Evolutionary conservation across 257 asterid genomes (phyloP).

Genomic region (Perilla frutescens): DNA sequence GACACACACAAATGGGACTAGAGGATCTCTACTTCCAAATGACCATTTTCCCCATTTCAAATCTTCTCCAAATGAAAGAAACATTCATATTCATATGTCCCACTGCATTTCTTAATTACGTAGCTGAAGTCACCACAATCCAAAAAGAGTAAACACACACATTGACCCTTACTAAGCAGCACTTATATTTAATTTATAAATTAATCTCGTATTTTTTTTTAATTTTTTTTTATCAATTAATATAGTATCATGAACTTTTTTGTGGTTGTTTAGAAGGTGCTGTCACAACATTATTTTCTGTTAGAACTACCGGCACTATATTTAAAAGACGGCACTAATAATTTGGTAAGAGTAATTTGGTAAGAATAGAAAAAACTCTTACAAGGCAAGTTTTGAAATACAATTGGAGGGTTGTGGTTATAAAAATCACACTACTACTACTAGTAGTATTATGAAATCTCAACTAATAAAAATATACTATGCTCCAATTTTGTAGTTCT

Average conservation of each 20-base stretch:
- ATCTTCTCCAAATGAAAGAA: no score
- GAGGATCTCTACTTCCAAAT: no score
- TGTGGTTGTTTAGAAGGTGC: conserved; percentile 30
- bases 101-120: background rate
- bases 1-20: no score
- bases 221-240: no score
- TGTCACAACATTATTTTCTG: conserved; percentile 27
- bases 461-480: conserved; percentile 16
- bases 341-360: background rate
- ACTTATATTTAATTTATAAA: background rate
- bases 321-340: conserved; percentile 29
- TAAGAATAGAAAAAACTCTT: conserved; percentile 29
- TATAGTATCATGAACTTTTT: background rate
- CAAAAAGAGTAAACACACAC: background rate
- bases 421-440: background rate
- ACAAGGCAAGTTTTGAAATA: conserved; percentile 40
- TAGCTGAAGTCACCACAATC: background rate
- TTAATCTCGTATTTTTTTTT: background rate
- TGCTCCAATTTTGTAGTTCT: conserved; percentile 28
- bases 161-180: background rate
- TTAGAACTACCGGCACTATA: conserved; percentile 41
- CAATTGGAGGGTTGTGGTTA: conserved; percentile 21
- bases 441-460: conserved; percentile 22
- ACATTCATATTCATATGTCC: no score
- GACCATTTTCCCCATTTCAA: no score